phyloP scores from a whole-genome alignment of 2,329 filamentous ascomycete genomes.

The Diaporthe sp. region DNA sequence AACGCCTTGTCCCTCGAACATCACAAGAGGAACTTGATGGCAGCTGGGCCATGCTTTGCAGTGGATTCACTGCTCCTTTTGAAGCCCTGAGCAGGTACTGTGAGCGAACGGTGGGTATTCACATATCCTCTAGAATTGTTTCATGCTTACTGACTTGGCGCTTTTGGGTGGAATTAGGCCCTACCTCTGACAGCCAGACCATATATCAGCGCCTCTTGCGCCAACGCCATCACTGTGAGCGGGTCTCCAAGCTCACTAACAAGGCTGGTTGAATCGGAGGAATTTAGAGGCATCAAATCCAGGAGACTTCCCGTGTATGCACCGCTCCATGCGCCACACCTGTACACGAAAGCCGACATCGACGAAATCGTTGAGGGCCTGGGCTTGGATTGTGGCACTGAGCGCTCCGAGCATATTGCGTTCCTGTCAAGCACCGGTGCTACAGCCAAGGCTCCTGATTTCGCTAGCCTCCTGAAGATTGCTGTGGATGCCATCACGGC shows the following conservation, averaged over 20 bases:
- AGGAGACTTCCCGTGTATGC: slow-evolving; percentile 66
- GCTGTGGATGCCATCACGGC: slow-evolving; percentile 12
- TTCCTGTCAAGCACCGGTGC: slow-evolving; percentile 6
- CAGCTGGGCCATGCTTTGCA: background rate
- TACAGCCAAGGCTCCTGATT: background rate
- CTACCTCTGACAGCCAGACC: slow-evolving; percentile 60
- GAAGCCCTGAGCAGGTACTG: background rate
- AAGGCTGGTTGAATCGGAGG: slow-evolving; percentile 54
- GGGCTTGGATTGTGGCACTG: background rate
- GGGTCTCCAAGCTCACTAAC: slow-evolving; percentile 65
- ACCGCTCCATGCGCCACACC: slow-evolving; percentile 64
- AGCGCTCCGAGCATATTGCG: background rate
- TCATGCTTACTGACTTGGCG: slow-evolving; percentile 39
- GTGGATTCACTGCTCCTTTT: background rate
- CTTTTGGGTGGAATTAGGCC: slow-evolving; percentile 48
- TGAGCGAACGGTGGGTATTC: background rate
- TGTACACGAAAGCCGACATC: slow-evolving; percentile 14
- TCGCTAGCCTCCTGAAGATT: background rate
- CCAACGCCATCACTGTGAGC: slow-evolving; percentile 64
- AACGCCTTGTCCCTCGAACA: background rate
- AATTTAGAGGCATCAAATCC: slow-evolving; percentile 56
- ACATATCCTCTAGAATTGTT: background rate
- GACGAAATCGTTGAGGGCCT: slow-evolving; percentile 39
- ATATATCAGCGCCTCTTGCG: slow-evolving; percentile 66
- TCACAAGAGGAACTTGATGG: slow-evolving; percentile 18